Evolutionary conservation across 176 grass and related monocot genomes (phyloP), one percentile per base, ranked within the genome.

Genomic region (Themeda triandra): DNA sequence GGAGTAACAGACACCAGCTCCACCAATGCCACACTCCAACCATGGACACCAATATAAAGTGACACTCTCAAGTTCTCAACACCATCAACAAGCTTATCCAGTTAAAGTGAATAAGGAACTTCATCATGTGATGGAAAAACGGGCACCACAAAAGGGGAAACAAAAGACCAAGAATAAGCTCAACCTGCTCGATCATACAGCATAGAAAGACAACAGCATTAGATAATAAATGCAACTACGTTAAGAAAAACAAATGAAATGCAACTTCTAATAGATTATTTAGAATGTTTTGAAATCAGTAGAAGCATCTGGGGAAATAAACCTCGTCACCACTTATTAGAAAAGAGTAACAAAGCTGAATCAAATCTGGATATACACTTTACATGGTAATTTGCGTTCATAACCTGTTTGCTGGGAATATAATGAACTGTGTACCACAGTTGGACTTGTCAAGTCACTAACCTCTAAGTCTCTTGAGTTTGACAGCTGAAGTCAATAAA

Each of bases 81-180:
- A 94, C 89, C 86, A 93, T 96, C 87, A 93, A 91, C 86, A 97
- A 92, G 81, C 89, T 92, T 80, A 84, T 66, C 23, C 68, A 92
- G 64, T 94, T 80, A 92, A 97, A 91, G 87, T 53, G 48, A 42
- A 69, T 25, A 71, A 72, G 65, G 30, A 83, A 65, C 71, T 79
- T 76, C 78, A 39, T 48, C 70, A 81, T 86, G 51, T 85, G n/a
- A 71, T 63, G 11, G 24, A 35, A 15, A 70, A 71, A 83, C 65
- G 27, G 27, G 62, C 46, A 81, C 65, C 17, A 82, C 60, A 81
- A 36, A 76, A 58, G 46, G 71, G 67, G 60, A 66, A 77, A 42
- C 42, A 32, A 54, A 68, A 59, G 19, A 32, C 40, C 44, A 30
- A 66, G 27, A 27, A 64, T n/a, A 78, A 78, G 23, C 4, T 15